phyloP scores from a whole-genome alignment of 164 flowering plant species.

The Brasenia schreberi region DNA sequence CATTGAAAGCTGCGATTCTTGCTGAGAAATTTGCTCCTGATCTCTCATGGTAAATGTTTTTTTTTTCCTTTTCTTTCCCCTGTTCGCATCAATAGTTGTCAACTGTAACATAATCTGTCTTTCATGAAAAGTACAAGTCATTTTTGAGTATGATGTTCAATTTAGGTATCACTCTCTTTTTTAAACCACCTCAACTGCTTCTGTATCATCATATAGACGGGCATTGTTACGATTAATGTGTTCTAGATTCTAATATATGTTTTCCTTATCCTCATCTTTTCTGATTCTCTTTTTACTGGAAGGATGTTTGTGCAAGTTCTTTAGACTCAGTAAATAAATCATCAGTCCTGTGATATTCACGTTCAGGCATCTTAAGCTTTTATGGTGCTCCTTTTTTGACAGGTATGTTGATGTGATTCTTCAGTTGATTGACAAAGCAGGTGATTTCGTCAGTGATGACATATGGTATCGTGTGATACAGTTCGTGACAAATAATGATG shows the following conservation, averaged over 20 bases:
- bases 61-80: background rate
- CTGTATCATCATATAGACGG: too few species aligned
- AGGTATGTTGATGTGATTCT: constrained; percentile 99
- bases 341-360: too few species aligned
- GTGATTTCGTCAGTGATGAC: constrained; percentile 99
- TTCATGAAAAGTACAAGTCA: too few species aligned
- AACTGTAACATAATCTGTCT: too few species aligned
- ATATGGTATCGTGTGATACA: constrained; percentile 99
- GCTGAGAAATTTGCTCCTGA: constrained; percentile 99
- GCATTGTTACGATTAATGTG: too few species aligned
- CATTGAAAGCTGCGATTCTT: constrained; percentile 97
- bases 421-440: constrained; percentile 99
- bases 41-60: constrained; percentile 55
- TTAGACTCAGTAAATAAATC: too few species aligned
- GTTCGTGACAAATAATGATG: constrained; percentile 97
- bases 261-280: too few species aligned
- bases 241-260: too few species aligned
- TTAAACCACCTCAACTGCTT: too few species aligned
- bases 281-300: too few species aligned
- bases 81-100: too few species aligned
- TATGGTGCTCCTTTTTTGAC: constrained; percentile 7
- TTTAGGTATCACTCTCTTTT: background rate
- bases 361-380: constrained; percentile 3
- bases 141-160: background rate
- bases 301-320: too few species aligned